Percentiles rank a stretch among this genome's conserved stretches.
Evolutionary conservation across 2,329 filamentous ascomycete genomes (phyloP).

Genomic region (Curvularia hawaiiensis): DNA sequence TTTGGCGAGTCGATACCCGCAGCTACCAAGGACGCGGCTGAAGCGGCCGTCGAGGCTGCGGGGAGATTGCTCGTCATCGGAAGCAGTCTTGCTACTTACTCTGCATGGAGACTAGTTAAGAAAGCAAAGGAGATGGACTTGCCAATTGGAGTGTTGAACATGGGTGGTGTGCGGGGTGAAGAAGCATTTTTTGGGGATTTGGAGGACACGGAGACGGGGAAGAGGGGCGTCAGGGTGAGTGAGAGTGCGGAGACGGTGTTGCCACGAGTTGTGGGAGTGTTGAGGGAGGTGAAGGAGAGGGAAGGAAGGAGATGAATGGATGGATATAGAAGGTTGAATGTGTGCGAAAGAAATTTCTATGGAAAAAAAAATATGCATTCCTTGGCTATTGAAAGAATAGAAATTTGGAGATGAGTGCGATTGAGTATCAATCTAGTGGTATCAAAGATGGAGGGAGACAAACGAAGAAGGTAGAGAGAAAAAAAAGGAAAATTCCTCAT

Average conservation of each 20-base stretch:
- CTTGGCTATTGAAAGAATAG: neutral
- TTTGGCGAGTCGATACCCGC: conserved; percentile 86
- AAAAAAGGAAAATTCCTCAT: neutral
- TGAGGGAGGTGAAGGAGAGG: conserved; percentile 24
- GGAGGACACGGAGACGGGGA: conserved; percentile 49
- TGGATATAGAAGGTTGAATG: neutral
- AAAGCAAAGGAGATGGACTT: conserved; percentile 80
- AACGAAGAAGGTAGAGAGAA: too few species aligned
- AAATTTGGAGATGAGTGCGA: neutral
- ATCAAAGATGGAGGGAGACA: neutral
- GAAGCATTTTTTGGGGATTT: conserved; percentile 70
- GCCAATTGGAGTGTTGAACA: conserved; percentile 85
- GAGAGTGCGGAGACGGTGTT: conserved; percentile 49
- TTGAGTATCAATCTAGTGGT: neutral
- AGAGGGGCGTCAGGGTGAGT: conserved; percentile 48
- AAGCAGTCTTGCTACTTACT: conserved; percentile 92
- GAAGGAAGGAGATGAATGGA: neutral
- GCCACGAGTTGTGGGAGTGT: conserved; percentile 35
- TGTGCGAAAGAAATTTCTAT: neutral
- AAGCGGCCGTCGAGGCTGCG: conserved; percentile 75
- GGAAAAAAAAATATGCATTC: neutral
- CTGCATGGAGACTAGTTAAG: conserved; percentile 88
- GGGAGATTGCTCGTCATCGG: conserved; percentile 79
- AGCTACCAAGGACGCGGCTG: conserved; percentile 74
- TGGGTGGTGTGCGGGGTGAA: conserved; percentile 82